Evolutionary conservation across 495 filamentous ascomycete species (phyloP), one percentile per base, ranked within the genome.

Genomic region (Physcia stellaris): DNA sequence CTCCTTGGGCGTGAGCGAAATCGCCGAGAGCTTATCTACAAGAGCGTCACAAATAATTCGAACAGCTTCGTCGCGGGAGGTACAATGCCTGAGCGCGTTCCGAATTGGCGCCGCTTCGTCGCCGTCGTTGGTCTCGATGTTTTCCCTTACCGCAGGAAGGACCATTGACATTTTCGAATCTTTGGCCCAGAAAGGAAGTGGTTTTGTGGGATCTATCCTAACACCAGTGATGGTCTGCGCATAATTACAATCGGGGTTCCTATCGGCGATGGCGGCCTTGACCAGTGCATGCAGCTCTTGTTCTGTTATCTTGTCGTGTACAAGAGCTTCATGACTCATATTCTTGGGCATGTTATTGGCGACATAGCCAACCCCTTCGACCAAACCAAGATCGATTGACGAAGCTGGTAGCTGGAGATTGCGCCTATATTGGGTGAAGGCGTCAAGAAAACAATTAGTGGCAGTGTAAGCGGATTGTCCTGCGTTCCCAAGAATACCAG

Each of bases 301-400:
- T 26, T 41, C 42, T 12, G 15, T 11, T 2, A 45, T 18, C 9
- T 15, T n/a, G 18, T 46, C 35, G 26, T 36, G n/a, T n/a, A n/a
- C n/a, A n/a, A n/a, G n/a, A n/a, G n/a, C n/a, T n/a, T n/a, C n/a
- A n/a, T n/a, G n/a, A n/a, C n/a, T n/a, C n/a, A n/a, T n/a, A n/a
- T n/a, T n/a, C n/a, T n/a, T n/a, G n/a, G n/a, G n/a, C n/a, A n/a
- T n/a, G n/a, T n/a, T n/a, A n/a, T 41, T 38, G 17, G 38, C 32
- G 6, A 38, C 31, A 21, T 72, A 75, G 13, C 73, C 73, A 0
- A 70, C 67, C 32, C 64, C 70, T 0, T 63, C 63, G 9, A 77
- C 67, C 20, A 66, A 62, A 6, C 67, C 72, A 0, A 80, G 55
- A 31, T 75, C 66, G 20, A 80, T 56, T 13, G 64, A 67, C 1